Base-by-base conservation (phyloP, 371 early-diverging fungal species). In the Thermomucor indicae-seudaticae region DNA sequence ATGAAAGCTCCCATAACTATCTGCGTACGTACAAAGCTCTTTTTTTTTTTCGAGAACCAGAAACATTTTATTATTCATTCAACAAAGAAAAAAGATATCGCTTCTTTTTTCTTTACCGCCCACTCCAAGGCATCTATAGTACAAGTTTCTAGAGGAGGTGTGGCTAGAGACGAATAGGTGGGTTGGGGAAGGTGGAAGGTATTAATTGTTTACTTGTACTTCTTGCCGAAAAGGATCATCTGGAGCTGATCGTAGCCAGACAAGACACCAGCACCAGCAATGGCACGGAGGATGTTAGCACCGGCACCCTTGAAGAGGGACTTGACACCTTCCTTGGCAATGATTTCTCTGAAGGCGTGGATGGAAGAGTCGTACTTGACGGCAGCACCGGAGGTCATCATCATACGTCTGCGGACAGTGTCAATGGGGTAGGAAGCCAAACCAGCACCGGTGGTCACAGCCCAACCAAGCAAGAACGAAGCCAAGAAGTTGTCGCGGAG, bases 251-350 rank as follows among this genome's bases (percentile, higher is more conserved):
- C 81, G 62, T 81, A 83, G 38, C 75, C 67, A 24, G 49, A 55
- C 64, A 89, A 72, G 53, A 88, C 90, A 71, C 84, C 80, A 49
- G 90, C 90, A 82, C 86, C 87, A 66, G 86, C 90, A 58, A 85
- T 72, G 61, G 83, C 90, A 67, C 90, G 85, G 65, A 89, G 79
- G 54, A 85, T 82, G 77, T 89, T 89, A 55, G 88, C 84, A 68
- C 85, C 77, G 53, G 86, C 88, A 62, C 90, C 90, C 68, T 85
- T 83, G 85, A 89, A 89, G 80, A 89, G 83, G 58, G 87, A 80
- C 69, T 75, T 79, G 63, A 66, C 52, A 55, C 90, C 90, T 60
- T 85, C 86, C 64, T 84, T 84, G 51, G 51, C 65, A 65, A 81
- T 65, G 53, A 88, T 83, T 75, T 88, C 79, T 48, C 57, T 63